These are phyloP conservation scores for Leccinum subgranulosum DNA, from an alignment of 768 basidiomycete genomes.

Conservation along the genomic window DNA sequence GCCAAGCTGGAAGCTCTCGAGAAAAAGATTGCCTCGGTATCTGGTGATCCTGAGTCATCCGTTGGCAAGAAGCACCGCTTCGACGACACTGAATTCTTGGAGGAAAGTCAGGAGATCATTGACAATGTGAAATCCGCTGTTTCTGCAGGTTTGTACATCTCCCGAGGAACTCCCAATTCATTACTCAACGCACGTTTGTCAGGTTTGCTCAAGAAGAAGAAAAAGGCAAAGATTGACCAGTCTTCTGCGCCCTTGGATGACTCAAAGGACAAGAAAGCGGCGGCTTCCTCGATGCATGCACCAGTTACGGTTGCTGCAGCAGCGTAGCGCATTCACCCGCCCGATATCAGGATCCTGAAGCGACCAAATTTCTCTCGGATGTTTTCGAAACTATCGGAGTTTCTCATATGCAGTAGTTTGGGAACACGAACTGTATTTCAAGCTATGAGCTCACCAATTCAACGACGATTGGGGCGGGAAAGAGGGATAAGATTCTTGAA, in stretches of 20 bases:
- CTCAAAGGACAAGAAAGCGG: conserved; percentile 1
- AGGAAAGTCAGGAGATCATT: conserved; percentile 87
- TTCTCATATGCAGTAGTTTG: no score
- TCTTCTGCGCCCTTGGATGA: conserved; percentile 18
- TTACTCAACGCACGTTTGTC: conserved; percentile 19
- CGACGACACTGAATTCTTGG: conserved; percentile 89
- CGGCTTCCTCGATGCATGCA: background rate
- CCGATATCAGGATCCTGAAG: background rate
- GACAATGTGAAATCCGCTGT: conserved; percentile 93
- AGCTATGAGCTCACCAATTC: no score
- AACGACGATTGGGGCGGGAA: no score
- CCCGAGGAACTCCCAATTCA: background rate
- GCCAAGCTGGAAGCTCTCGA: conserved; percentile 85
- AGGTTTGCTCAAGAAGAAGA: conserved; percentile 75
- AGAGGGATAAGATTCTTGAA: no score
- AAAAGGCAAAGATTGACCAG: conserved; percentile 54
- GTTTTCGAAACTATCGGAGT: background rate
- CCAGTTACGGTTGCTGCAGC: conserved; percentile 16
- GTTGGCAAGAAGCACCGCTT: conserved; percentile 84
- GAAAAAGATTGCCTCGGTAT: conserved; percentile 54
- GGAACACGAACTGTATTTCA: no score
- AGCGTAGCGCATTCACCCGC: conserved; percentile 8
- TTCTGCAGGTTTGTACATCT: conserved; percentile 56
- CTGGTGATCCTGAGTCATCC: conserved; percentile 42
- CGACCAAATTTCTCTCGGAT: background rate